These are phyloP conservation scores for Funneliformis caledonium DNA, from an alignment of 371 early-diverging fungal genomes.

Conservation along the genomic window DNA sequence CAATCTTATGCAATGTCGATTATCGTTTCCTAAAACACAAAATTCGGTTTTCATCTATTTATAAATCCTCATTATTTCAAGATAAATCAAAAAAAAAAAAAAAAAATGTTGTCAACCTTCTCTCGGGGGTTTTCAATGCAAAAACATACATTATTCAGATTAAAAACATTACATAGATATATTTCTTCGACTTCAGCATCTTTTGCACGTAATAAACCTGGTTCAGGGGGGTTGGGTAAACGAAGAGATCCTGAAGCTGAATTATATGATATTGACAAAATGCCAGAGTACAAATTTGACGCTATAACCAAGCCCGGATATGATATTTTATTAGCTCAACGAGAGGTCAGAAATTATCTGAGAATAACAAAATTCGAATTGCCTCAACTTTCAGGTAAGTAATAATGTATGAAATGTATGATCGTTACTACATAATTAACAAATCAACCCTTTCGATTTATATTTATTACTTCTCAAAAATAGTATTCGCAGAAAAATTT, in stretches of 20 bases:
- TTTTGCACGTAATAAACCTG: background rate
- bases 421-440: background rate
- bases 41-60: too few species aligned
- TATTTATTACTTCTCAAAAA: background rate
- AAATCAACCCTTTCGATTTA: background rate
- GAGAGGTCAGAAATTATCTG: slow-evolving; percentile 66
- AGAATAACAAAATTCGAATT: slow-evolving; percentile 68
- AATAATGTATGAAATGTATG: background rate
- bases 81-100: background rate
- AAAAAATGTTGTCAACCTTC: background rate
- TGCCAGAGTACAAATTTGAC: slow-evolving; percentile 36
- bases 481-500: slow-evolving; percentile 65
- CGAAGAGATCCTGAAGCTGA: background rate
- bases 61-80: background rate
- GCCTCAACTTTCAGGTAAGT: slow-evolving; percentile 65
- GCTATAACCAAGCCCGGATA: slow-evolving; percentile 51
- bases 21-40: too few species aligned
- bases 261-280: slow-evolving; percentile 31
- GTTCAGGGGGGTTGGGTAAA: background rate
- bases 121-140: background rate
- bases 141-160: background rate
- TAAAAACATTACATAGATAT: background rate
- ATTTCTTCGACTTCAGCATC: background rate
- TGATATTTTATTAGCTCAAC: slow-evolving; percentile 59
- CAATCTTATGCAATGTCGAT: too few species aligned